phyloP scores from a whole-genome alignment of 768 basidiomycete genomes.

The Lyophyllum shimeji region DNA sequence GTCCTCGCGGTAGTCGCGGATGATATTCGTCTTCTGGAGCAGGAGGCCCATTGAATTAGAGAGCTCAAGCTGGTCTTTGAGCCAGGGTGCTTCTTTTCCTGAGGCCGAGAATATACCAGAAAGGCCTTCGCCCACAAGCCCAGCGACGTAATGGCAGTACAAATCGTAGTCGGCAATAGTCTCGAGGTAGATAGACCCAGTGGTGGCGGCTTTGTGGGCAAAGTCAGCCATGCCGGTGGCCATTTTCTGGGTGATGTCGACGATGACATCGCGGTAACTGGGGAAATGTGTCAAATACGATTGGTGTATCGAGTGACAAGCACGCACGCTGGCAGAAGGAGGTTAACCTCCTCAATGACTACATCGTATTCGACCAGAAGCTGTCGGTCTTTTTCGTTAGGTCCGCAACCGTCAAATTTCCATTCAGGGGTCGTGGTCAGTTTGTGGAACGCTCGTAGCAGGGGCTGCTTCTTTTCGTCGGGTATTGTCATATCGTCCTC shows the following conservation, averaged over 20 bases:
- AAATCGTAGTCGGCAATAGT: slow-evolving; percentile 89
- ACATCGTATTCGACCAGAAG: slow-evolving; percentile 82
- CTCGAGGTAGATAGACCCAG: slow-evolving; percentile 67
- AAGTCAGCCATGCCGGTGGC: slow-evolving; percentile 95
- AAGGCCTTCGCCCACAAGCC: slow-evolving; percentile 94
- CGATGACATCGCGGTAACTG: slow-evolving; percentile 77
- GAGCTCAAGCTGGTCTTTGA: slow-evolving; percentile 81
- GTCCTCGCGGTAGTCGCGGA: slow-evolving; percentile 94
- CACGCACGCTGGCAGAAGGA: slow-evolving; percentile 61
- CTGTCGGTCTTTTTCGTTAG: slow-evolving; percentile 84
- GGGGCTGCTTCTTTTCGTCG: slow-evolving; percentile 80
- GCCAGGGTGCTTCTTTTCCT: slow-evolving; percentile 72
- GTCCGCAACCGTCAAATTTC: slow-evolving; percentile 80
- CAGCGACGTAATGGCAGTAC: slow-evolving; percentile 98
- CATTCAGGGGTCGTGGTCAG: slow-evolving; percentile 82
- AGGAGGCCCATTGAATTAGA: slow-evolving; percentile 94
- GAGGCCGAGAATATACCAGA: slow-evolving; percentile 87
- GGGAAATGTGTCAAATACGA: not conserved
- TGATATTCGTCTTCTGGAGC: slow-evolving; percentile 98
- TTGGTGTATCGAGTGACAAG: not conserved
- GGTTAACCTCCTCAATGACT: slow-evolving; percentile 78
- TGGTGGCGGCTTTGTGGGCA: slow-evolving; percentile 76
- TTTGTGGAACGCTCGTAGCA: slow-evolving; percentile 81
- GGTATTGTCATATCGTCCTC: slow-evolving; percentile 98
- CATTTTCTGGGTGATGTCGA: slow-evolving; percentile 87